Base-by-base conservation (phyloP, 169 alveolate species). In the Plasmodium cynomolgi region DNA sequence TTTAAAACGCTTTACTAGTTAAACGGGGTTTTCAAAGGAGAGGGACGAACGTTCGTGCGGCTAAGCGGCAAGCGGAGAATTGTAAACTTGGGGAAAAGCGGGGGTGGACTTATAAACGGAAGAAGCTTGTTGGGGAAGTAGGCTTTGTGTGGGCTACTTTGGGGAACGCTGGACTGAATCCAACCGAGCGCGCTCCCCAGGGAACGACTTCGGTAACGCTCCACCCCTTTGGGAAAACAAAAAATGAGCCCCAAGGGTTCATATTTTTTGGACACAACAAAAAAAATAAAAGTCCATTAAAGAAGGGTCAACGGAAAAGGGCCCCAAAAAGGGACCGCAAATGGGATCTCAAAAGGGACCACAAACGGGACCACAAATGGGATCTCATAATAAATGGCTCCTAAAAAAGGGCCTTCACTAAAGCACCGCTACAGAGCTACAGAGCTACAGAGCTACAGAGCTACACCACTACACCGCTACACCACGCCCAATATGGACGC, bases 401-500 rank as follows among this genome's bases (percentile, higher is more conserved):
- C n/a, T n/a, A 5, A 6, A 15, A 50, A 50, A 0, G 62, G 62
- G 23, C 62, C 62, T 15, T 50, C 62, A 15, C 23, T 17, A 50
- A 50, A 15, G 9, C 26, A 13, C 62, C 44, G 6, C 44, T 5
- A 37, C 2, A 7, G 7, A 3, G 31, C 44, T 85, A 85, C 26
- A 41, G n/a, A n/a, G n/a, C n/a, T n/a, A n/a, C n/a, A n/a, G n/a
- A n/a, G n/a, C n/a, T n/a, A n/a, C n/a, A n/a, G n/a, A n/a, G n/a
- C n/a, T n/a, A n/a, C 26, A 13, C 62, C 44, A 0, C 44, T 5
- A 37, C 2, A 7, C 20, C 7, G 31, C 44, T 85, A 85, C 26
- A 41, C 41, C n/a, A 79, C 81, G 1, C 93, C 93, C 44, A 86
- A 20, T 31, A 86, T 86, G 73, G 93, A 75, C 39, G 86, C 86